These are phyloP conservation scores for Discostella stelligeroides DNA, from an alignment of 108 stramenopile genomes.

Conservation along the genomic window DNA sequence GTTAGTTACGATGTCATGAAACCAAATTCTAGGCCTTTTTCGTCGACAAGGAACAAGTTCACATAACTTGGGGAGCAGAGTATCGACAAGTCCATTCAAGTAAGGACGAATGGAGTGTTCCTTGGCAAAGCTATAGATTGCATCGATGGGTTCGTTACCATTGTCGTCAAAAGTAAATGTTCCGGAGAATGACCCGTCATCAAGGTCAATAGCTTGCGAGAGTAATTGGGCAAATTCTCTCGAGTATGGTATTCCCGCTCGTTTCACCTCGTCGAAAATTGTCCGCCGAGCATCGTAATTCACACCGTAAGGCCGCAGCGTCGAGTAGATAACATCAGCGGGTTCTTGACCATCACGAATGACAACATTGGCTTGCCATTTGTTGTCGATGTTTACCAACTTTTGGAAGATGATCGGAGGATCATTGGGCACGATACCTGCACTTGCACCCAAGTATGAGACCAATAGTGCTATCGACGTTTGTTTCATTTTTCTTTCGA, in stretches of 20 bases:
- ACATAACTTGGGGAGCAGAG: conserved; percentile 41
- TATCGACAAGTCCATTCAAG: conserved; percentile 24
- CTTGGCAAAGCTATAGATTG: conserved; percentile 38
- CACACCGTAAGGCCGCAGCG: conserved; percentile 34
- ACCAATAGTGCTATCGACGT: not conserved
- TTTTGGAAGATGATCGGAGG: conserved; percentile 23
- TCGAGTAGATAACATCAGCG: conserved; percentile 32
- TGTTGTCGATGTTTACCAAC: conserved; percentile 26
- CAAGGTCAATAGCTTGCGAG: conserved; percentile 27
- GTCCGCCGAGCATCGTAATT: conserved; percentile 20
- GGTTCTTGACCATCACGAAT: conserved; percentile 42
- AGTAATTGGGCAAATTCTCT: conserved; percentile 35
- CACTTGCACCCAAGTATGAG: not conserved
- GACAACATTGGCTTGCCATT: conserved; percentile 27
- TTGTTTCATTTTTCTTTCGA: not conserved
- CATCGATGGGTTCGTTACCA: conserved; percentile 50
- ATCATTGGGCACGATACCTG: not conserved
- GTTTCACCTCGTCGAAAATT: conserved; percentile 27
- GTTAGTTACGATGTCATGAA: conserved; percentile 20
- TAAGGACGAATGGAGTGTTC: conserved; percentile 22
- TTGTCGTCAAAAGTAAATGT: conserved; percentile 42
- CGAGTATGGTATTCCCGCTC: conserved; percentile 18
- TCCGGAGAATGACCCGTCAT: conserved; percentile 24
- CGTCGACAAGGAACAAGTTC: conserved; percentile 32
- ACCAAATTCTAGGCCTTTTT: conserved; percentile 34